Conservation (phyloP, 768 basidiomycete species). For the Sporobolomyces phaffii region DNA sequence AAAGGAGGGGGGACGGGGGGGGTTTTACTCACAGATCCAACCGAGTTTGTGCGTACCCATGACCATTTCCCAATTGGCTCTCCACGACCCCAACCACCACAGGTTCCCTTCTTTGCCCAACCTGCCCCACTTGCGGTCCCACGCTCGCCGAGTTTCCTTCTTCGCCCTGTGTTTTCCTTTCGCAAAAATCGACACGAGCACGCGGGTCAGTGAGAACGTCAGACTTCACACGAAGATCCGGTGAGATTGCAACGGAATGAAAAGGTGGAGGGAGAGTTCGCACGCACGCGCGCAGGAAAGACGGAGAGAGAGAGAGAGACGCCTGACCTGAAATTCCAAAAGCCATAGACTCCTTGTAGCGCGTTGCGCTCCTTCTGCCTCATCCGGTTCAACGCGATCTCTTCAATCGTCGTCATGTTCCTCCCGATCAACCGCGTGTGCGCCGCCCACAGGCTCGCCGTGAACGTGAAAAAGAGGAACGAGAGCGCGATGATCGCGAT, state of each 20-base stretch:
- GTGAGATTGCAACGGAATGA: no score
- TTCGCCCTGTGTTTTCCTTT: no score
- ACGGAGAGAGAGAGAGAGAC: background rate
- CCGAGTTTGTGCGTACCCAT: constrained; percentile 30
- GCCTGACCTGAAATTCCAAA: constrained; percentile 19
- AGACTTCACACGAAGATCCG: no score
- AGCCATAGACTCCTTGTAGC: constrained; percentile 7
- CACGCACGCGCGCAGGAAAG: no score
- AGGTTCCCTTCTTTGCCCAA: constrained; percentile 33
- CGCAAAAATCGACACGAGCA: no score
- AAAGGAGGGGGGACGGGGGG: background rate
- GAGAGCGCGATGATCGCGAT: constrained; percentile 31
- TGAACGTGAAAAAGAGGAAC: constrained; percentile 36
- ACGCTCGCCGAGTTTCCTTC: constrained; percentile 1
- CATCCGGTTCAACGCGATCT: constrained; percentile 29
- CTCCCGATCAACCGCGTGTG: constrained; percentile 29
- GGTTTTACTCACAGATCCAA: constrained; percentile 33
- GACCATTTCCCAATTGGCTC: constrained; percentile 35
- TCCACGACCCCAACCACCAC: constrained; percentile 37
- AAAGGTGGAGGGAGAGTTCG: no score
- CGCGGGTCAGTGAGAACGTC: no score
- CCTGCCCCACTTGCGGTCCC: constrained; percentile 35
- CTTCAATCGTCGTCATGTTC: constrained; percentile 41
- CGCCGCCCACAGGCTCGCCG: constrained; percentile 10
- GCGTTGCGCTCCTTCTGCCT: constrained; percentile 23